phyloP scores from a whole-genome alignment of 306 rosid genomes.

The Vigna trinervia region DNA sequence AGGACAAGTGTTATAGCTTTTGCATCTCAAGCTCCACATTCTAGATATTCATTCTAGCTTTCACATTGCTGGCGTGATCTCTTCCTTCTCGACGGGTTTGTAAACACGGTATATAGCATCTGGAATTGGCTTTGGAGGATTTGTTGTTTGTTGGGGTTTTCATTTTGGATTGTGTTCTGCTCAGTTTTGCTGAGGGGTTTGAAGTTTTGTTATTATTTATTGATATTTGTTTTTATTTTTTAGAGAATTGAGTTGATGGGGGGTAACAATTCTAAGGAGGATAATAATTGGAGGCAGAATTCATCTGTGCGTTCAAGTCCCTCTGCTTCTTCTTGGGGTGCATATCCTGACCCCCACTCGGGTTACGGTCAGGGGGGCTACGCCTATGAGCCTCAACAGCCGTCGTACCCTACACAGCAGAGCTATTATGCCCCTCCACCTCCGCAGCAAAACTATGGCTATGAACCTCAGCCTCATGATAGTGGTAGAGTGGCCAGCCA shows the following conservation, averaged over 20 bases:
- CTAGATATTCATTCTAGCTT: not conserved
- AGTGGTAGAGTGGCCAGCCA: conserved; percentile 37
- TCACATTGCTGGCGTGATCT: not conserved
- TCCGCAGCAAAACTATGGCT: conserved; percentile 47
- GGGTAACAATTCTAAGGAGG: conserved; percentile 67
- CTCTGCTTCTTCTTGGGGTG: conserved; percentile 49
- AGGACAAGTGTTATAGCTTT: not conserved
- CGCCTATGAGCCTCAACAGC: conserved; percentile 56
- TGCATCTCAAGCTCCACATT: not conserved
- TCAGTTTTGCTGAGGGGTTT: conserved; percentile 33
- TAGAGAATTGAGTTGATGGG: conserved; percentile 74
- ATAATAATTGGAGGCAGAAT: conserved; percentile 49
- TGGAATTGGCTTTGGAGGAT: conserved; percentile 30
- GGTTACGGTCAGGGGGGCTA: conserved; percentile 58
- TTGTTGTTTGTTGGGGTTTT: not conserved
- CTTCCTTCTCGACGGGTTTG: not conserved
- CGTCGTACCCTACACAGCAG: conserved; percentile 52
- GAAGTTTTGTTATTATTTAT: conserved; percentile 1
- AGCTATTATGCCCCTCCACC: conserved; percentile 51
- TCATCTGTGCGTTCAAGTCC: conserved; percentile 55
- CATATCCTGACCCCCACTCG: conserved; percentile 49
- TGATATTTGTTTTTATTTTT: conserved; percentile 25
- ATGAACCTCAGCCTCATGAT: conserved; percentile 47
- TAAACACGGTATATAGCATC: conserved; percentile 5
- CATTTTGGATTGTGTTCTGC: conserved; percentile 42